phyloP scores from a whole-genome alignment of 306 rosid species.

The Abrus pulchellus region DNA sequence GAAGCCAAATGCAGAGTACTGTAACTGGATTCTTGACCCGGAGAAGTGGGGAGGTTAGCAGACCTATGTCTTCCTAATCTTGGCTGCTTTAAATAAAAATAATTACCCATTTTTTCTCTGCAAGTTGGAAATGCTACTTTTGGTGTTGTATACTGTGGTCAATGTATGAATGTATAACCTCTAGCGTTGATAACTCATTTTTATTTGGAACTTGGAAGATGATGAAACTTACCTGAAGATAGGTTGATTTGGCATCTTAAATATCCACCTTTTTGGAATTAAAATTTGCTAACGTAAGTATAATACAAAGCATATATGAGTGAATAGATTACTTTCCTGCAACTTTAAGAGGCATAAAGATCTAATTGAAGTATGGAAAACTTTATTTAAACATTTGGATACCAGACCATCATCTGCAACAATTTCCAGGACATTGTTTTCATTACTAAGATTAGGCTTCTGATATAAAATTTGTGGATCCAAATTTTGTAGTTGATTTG shows the following conservation, averaged over 20 bases:
- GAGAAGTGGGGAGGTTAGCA: conserved; percentile 99
- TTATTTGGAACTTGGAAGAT: conserved; percentile 17
- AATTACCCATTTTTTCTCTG: conserved; percentile 17
- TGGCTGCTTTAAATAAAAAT: conserved; percentile 15
- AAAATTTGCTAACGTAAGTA: conserved; percentile 12
- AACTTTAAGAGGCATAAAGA: not conserved
- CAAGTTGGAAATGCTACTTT: conserved; percentile 38
- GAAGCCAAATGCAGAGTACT: conserved; percentile 85
- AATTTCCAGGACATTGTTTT: conserved; percentile 7
- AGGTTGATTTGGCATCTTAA: conserved; percentile 13
- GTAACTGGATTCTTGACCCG: conserved; percentile 90
- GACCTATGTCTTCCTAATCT: conserved; percentile 16
- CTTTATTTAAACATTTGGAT: conserved; percentile 15
- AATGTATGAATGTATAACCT: conserved; percentile 13
- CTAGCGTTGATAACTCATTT: conserved; percentile 4
- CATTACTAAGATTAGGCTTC: not conserved
- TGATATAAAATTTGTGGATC: conserved; percentile 41
- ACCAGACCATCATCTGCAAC: conserved; percentile 7
- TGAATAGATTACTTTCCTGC: conserved; percentile 14
- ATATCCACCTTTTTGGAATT: not conserved
- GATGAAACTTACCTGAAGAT: not conserved
- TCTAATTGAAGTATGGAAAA: not conserved
- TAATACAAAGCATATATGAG: conserved; percentile 15
- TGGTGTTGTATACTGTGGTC: conserved; percentile 9
- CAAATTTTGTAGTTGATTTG: conserved; percentile 29